These are phyloP conservation scores for Neoboletus subvelutipes DNA, from an alignment of 768 basidiomycete species.

Conservation along the genomic window DNA sequence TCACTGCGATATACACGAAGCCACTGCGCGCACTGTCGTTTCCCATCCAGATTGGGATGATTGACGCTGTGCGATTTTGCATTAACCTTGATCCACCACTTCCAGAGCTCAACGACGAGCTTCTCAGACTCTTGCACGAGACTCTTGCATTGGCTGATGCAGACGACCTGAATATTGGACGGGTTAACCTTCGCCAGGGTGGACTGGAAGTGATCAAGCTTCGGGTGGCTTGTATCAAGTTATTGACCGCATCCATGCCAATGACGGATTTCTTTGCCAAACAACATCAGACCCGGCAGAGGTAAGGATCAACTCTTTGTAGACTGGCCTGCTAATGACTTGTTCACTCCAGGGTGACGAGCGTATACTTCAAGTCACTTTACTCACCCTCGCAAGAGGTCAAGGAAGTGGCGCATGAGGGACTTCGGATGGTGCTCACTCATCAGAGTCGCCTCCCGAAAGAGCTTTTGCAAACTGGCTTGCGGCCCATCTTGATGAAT, in stretches of 20 bases:
- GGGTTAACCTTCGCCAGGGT: constrained; percentile 74
- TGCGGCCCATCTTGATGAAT: constrained; percentile 97
- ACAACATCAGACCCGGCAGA: constrained; percentile 81
- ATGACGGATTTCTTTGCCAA: constrained; percentile 90
- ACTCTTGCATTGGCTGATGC: constrained; percentile 94
- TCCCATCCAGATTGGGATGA: constrained; percentile 94
- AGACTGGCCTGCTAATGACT: background rate
- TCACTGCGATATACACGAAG: constrained; percentile 91
- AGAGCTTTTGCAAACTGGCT: constrained; percentile 90
- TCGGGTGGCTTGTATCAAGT: constrained; percentile 89
- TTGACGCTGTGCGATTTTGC: constrained; percentile 94
- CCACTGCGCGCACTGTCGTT: constrained; percentile 94
- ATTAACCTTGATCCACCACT: constrained; percentile 87
- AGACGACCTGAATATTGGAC: constrained; percentile 81
- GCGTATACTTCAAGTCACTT: constrained; percentile 97
- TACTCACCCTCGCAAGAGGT: constrained; percentile 90
- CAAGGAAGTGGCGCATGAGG: constrained; percentile 94
- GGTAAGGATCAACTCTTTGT: constrained; percentile 44
- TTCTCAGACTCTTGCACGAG: constrained; percentile 88
- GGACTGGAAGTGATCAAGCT: constrained; percentile 82
- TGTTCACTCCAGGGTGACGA: constrained; percentile 65
- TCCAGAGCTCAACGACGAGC: constrained; percentile 89
- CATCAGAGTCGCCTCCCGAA: constrained; percentile 92
- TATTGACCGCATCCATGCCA: constrained; percentile 93
- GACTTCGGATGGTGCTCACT: constrained; percentile 81